Evolutionary conservation across 352 stramenopile genomes (phyloP).

Genomic region (Pythium chondricola): DNA sequence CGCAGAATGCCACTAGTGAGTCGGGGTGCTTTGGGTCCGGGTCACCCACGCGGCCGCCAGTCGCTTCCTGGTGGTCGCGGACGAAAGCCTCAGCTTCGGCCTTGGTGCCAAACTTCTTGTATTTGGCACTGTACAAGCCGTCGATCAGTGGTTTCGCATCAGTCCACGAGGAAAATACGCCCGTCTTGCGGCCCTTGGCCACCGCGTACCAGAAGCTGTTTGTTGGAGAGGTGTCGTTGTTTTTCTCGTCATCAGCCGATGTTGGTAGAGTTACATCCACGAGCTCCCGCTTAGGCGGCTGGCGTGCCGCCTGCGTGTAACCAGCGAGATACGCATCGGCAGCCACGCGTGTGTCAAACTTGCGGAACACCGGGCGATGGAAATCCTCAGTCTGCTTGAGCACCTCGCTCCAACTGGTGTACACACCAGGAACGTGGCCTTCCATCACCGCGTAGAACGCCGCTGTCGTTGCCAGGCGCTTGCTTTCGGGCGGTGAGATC

Average conservation of each 20-base stretch:
- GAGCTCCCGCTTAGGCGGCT: not conserved
- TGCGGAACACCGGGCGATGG: conserved; percentile 21
- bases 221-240: not conserved
- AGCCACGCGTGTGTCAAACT: conserved; percentile 22
- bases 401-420: conserved; percentile 28
- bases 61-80: conserved; percentile 17
- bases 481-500: conserved; percentile 3
- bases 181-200: conserved; percentile 38
- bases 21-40: conserved; percentile 40
- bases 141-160: conserved; percentile 52
- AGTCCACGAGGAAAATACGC: conserved; percentile 48
- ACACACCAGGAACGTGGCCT: conserved; percentile 29
- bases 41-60: conserved; percentile 5
- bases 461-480: conserved; percentile 8
- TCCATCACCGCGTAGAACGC: conserved; percentile 19
- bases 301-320: conserved; percentile 8
- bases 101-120: conserved; percentile 48
- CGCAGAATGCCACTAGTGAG: conserved; percentile 73
- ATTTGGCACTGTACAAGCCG: conserved; percentile 41
- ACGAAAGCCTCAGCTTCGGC: conserved; percentile 48
- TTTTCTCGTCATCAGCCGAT: not conserved
- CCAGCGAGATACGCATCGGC: conserved; percentile 21
- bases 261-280: not conserved
- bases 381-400: conserved; percentile 24
- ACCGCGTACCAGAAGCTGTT: conserved; percentile 41